These are phyloP conservation scores for Mortierella alpina DNA, from an alignment of 192 early-diverging fungal genomes.

Conservation along the genomic window DNA sequence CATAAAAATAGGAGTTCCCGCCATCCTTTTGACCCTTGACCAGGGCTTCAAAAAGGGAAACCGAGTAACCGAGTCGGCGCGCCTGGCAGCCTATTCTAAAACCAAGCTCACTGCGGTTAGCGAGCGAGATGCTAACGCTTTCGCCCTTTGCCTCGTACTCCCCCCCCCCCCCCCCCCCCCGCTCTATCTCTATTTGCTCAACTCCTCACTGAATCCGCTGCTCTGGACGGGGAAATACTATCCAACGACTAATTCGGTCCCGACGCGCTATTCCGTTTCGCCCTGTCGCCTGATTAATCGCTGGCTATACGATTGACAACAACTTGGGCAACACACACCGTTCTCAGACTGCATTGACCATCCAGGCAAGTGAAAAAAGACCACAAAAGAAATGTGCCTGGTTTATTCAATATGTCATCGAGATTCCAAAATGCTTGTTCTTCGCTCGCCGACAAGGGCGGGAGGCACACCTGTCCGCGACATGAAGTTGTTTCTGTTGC, in stretches of 20 bases:
- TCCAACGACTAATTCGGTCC: not conserved
- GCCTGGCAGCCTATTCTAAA: no score
- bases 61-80: no score
- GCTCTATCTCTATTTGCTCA: not conserved
- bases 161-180: not conserved
- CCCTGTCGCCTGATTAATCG: not conserved
- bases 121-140: not conserved
- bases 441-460: no score
- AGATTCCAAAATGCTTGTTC: no score
- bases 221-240: not conserved
- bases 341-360: slow-evolving; percentile 51
- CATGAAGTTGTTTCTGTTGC: no score
- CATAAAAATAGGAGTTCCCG: not conserved
- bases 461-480: no score
- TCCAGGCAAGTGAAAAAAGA: slow-evolving; percentile 37
- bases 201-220: not conserved
- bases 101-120: no score
- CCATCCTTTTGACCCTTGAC: no score
- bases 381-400: not conserved
- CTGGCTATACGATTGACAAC: not conserved
- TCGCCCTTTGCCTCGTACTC: not conserved
- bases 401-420: not conserved
- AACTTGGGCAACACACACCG: not conserved
- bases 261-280: not conserved
- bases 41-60: no score